Percentiles rank a stretch among this genome's conserved stretches.
phyloP scores from a whole-genome alignment of 2,329 filamentous ascomycete species.

The Cladosporium phlei region DNA sequence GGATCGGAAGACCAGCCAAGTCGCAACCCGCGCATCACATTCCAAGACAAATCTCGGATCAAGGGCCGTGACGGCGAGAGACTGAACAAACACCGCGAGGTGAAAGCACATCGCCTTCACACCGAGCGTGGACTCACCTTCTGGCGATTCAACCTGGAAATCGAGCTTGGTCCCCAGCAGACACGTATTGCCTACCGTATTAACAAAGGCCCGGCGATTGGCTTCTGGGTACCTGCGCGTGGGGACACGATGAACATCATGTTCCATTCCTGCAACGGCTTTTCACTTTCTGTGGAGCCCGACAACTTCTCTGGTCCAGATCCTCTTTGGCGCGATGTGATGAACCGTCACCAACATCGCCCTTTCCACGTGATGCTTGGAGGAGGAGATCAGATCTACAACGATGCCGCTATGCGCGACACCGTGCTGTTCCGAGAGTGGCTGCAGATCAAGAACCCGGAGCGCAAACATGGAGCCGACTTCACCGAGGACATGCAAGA shows the following conservation, averaged over 20 bases:
- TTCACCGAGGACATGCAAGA: conserved; percentile 80
- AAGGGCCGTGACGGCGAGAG: conserved; percentile 70
- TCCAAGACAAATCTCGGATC: conserved; percentile 43
- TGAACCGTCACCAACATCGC: conserved; percentile 84
- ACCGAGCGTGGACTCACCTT: conserved; percentile 85
- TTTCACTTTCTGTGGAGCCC: conserved; percentile 72
- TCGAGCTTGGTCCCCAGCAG: conserved; percentile 74
- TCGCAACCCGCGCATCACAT: conserved; percentile 31
- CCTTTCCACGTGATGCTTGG: conserved; percentile 99
- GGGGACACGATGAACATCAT: conserved; percentile 94
- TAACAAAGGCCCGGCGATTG: conserved; percentile 80
- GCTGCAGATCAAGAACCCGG: conserved; percentile 73
- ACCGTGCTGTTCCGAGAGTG: conserved; percentile 76
- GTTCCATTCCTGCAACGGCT: conserved; percentile 98
- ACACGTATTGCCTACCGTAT: conserved; percentile 91
- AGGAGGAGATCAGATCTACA: conserved; percentile 95
- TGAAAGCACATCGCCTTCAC: conserved; percentile 76
- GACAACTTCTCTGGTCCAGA: conserved; percentile 85
- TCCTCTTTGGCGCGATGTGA: conserved; percentile 91
- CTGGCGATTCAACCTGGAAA: conserved; percentile 93
- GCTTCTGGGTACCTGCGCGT: conserved; percentile 88
- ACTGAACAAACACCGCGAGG: conserved; percentile 73
- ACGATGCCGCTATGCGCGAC: conserved; percentile 74
- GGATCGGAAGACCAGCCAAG: conserved; percentile 10
- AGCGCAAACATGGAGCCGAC: conserved; percentile 71